These are phyloP conservation scores for Cladorrhinum sp. DNA, from an alignment of 2,329 filamentous ascomycete genomes.

Conservation along the genomic window DNA sequence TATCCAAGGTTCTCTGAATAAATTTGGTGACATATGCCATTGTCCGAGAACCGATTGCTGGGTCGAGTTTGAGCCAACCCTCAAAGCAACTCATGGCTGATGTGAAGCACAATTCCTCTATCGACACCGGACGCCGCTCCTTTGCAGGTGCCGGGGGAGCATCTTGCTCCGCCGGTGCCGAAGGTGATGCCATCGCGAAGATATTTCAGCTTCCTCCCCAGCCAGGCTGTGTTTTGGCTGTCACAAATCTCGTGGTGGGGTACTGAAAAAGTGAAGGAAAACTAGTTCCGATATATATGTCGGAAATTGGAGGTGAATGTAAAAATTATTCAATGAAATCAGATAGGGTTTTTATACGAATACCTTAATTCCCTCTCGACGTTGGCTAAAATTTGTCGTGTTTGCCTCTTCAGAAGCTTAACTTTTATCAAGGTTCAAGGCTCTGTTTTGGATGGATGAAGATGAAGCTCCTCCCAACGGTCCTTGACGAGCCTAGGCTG, in stretches of 20 bases:
- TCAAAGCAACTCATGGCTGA: conserved; percentile 60
- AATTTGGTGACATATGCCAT: conserved; percentile 54
- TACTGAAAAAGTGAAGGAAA: background rate
- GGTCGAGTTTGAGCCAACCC: conserved; percentile 56
- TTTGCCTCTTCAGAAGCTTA: no score
- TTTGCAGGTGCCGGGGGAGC: background rate
- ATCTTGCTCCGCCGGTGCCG: conserved; percentile 8
- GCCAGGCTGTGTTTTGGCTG: background rate
- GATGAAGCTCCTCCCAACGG: no score
- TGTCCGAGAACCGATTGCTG: conserved; percentile 56
- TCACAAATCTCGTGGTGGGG: background rate
- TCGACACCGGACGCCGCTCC: conserved; percentile 36
- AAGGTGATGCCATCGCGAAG: conserved; percentile 8
- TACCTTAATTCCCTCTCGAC: no score
- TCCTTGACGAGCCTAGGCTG: no score
- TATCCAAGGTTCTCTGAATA: conserved; percentile 59
- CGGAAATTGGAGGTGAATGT: no score
- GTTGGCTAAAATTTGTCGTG: no score
- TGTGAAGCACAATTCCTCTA: conserved; percentile 62
- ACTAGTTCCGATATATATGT: background rate
- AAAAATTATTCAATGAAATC: no score
- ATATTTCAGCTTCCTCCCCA: background rate
- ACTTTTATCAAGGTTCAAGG: no score
- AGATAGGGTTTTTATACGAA: no score
- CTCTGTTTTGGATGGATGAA: no score